Base-by-base conservation (phyloP, 768 basidiomycete genomes). In the Russula earlei region DNA sequence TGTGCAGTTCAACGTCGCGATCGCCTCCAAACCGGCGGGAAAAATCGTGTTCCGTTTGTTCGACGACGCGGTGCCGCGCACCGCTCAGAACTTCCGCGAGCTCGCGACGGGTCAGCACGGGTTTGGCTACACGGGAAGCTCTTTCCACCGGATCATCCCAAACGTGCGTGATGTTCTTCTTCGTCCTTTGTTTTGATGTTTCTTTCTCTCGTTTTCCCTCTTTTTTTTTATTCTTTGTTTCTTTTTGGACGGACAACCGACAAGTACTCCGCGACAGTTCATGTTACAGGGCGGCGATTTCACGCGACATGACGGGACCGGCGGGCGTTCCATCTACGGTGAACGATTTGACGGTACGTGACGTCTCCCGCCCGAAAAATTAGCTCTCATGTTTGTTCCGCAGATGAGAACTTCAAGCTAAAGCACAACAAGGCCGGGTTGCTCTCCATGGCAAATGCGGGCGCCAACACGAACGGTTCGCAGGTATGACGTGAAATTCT, bases 41-140 rank as follows among this genome's bases (percentile, higher is more conserved):
- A 82, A 85, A 44, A 80, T 94, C 62, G 76, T 84, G 25, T 90
- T 94, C 80, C 82, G 86, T 69, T 79, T 94, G 41, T 91, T 78
- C 70, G 88, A 92, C 69, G 79, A 84, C 53, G 75, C 79, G 17
- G 88, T 90, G n/a, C 92, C 92, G 51, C 80, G 78, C 69, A 93
- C 91, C 11, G 69, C 86, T 2, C 71, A 70, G 47, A 91, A 92
- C 75, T 93, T 92, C 74, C 83, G 90, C 52, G 83, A 86, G 66
- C 76, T 93, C 46, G 81, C 84, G 7, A 81, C 82, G 7, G 81
- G 81, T 6, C 73, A 80, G 63, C 76, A 80, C 57, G 80, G 82
- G 19, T 84, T 84, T 62, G 88, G 85, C 9, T 96, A 92, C 71
- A 69, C 77, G 24, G 79, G 76, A 2, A 82, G 82, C 56, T 57